Percentiles rank a stretch among this genome's conserved stretches.
Conservation (phyloP, 1,284 basidiomycete species). For the Fomitiporia mediterranea region DNA sequence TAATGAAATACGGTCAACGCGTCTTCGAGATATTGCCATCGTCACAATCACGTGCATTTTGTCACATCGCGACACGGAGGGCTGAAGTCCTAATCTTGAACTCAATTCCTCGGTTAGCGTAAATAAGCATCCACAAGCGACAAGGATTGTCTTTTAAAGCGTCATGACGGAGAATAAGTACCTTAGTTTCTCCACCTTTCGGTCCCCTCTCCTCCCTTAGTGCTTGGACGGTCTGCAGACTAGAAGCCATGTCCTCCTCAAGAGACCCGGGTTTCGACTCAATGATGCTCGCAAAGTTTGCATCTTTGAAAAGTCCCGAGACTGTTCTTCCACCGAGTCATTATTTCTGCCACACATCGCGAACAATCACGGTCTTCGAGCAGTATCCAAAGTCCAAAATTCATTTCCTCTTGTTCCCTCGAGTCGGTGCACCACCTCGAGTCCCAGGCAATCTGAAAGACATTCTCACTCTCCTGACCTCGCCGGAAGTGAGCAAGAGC, state of each 20-base stretch:
- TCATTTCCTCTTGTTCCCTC: constrained; percentile 78
- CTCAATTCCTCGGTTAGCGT: not conserved
- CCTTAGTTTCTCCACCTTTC: not conserved
- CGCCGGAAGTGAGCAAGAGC: constrained; percentile 38
- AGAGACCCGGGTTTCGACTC: not conserved
- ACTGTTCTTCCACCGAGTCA: constrained; percentile 51
- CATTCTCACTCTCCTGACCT: constrained; percentile 8
- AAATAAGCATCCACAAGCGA: not conserved
- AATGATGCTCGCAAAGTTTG: not conserved
- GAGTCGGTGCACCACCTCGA: constrained; percentile 33
- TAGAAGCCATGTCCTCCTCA: not conserved
- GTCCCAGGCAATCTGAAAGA: constrained; percentile 8
- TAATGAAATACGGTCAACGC: too few species aligned
- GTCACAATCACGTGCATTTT: constrained; percentile 2
- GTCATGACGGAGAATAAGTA: not conserved
- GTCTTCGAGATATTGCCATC: too few species aligned
- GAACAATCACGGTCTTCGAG: constrained; percentile 77
- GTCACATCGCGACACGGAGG: constrained; percentile 1
- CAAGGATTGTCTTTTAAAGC: not conserved
- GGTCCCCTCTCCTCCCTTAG: not conserved
- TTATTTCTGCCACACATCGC: constrained; percentile 54
- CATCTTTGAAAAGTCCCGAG: constrained; percentile 54
- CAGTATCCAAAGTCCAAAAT: constrained; percentile 82
- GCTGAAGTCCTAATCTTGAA: not conserved
- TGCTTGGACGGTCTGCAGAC: not conserved